phyloP scores from a whole-genome alignment of 2,329 filamentous ascomycete genomes.

The Bipolaris zeicola region DNA sequence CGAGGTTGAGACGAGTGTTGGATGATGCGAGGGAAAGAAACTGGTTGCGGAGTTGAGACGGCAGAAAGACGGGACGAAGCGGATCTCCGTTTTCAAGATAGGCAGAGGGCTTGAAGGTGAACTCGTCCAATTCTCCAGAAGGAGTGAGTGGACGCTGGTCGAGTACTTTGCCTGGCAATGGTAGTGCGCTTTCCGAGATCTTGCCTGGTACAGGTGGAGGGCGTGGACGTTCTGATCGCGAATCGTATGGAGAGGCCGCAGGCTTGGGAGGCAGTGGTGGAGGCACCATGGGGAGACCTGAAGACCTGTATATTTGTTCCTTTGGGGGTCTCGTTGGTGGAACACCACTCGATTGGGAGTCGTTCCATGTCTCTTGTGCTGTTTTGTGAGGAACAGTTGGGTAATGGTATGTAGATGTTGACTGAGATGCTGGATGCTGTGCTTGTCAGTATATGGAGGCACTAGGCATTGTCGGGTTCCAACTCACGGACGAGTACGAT shows the following conservation, averaged over 20 bases:
- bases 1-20: constrained; percentile 82
- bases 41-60: constrained; percentile 70
- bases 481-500: constrained; percentile 34
- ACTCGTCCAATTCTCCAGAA: constrained; percentile 60
- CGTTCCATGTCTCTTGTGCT: constrained; percentile 42
- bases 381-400: constrained; percentile 52
- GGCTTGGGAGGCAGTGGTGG: constrained; percentile 41
- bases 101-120: constrained; percentile 82
- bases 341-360: constrained; percentile 21
- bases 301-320: constrained; percentile 36
- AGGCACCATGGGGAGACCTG: constrained; percentile 28
- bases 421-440: constrained; percentile 36
- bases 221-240: constrained; percentile 16
- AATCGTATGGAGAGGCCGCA: constrained; percentile 22
- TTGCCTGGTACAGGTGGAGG: constrained; percentile 41
- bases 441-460: constrained; percentile 15
- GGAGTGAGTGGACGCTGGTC: constrained; percentile 39
- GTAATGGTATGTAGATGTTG: constrained; percentile 50
- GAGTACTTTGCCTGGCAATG: constrained; percentile 43
- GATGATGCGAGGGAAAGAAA: constrained; percentile 76
- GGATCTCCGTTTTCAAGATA: constrained; percentile 89
- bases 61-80: constrained; percentile 86
- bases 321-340: constrained; percentile 50
- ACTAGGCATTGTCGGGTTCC: no score
- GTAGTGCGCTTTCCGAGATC: constrained; percentile 31